Percentiles rank a stretch among this genome's conserved stretches.
Evolutionary conservation across 2,329 filamentous ascomycete genomes (phyloP).

Genomic region (Colletotrichum godetiae): DNA sequence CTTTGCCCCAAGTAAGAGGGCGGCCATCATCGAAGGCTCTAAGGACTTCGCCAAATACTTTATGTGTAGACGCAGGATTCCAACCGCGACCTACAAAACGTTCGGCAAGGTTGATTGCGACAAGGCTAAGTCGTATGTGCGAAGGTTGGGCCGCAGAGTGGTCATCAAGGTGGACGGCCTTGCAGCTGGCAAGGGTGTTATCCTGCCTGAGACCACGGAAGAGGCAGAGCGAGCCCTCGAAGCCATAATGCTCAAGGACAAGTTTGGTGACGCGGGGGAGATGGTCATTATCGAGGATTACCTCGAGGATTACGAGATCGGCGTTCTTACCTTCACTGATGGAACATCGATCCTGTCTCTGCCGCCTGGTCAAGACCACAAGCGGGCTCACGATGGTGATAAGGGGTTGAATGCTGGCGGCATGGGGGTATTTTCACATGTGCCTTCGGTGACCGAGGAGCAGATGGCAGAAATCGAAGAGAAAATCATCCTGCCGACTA

Average conservation of each 20-base stretch:
- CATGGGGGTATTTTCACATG: constrained; percentile 98
- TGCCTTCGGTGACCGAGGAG: constrained; percentile 79
- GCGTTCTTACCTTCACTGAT: constrained; percentile 91
- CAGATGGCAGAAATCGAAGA: constrained; percentile 83
- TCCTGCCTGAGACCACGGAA: constrained; percentile 83
- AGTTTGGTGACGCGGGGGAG: constrained; percentile 87
- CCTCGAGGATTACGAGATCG: constrained; percentile 90
- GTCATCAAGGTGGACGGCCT: constrained; percentile 96
- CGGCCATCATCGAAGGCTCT: constrained; percentile 92
- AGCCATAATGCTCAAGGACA: constrained; percentile 89
- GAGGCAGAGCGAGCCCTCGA: constrained; percentile 86
- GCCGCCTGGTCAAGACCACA: constrained; percentile 95
- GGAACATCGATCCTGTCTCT: constrained; percentile 86
- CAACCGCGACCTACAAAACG: constrained; percentile 91
- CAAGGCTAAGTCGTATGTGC: constrained; percentile 78
- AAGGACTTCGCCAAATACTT: constrained; percentile 99
- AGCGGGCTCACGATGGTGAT: constrained; percentile 92
- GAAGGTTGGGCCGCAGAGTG: constrained; percentile 75
- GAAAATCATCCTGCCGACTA: constrained; percentile 88
- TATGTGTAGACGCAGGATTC: constrained; percentile 91
- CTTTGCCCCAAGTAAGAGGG: constrained; percentile 87
- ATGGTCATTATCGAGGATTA: constrained; percentile 98
- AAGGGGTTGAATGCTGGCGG: constrained; percentile 94
- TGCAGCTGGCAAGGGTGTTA: constrained; percentile 95
- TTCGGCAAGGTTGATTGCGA: constrained; percentile 76